A percentile compares a stretch with the other conserved stretches of the same genome.
These are phyloP conservation scores for Plantago rigida DNA, from an alignment of 305 asterid species.

Conservation along the genomic window DNA sequence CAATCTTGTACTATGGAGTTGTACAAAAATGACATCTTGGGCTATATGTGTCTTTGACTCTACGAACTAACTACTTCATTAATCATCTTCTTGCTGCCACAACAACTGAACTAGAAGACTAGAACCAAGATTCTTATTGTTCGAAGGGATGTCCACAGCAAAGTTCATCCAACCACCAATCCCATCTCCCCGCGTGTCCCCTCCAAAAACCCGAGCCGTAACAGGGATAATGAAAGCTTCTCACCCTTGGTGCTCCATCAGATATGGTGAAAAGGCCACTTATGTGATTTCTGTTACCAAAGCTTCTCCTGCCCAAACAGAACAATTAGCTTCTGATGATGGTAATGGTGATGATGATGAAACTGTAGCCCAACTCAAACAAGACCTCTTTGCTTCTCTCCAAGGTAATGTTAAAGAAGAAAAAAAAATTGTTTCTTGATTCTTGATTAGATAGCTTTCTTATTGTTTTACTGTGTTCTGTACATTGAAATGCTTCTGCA, in stretches of 20 bases:
- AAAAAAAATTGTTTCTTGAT: background rate
- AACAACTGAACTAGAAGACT: no score
- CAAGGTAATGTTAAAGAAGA: conserved; percentile 34
- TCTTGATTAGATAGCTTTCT: background rate
- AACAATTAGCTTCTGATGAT: conserved; percentile 25
- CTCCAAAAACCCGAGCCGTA: conserved; percentile 30
- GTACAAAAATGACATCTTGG: no score
- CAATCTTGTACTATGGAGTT: no score
- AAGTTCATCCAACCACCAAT: conserved; percentile 46
- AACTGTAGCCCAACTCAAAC: conserved; percentile 27
- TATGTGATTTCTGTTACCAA: conserved; percentile 24
- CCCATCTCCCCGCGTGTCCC: conserved; percentile 37
- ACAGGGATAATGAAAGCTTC: conserved; percentile 34
- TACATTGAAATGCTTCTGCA: conserved; percentile 18
- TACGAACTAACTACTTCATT: no score
- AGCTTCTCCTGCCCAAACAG: conserved; percentile 29
- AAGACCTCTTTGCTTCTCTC: conserved; percentile 37
- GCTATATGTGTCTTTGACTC: no score
- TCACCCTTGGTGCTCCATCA: conserved; percentile 20
- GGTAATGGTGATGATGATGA: background rate
- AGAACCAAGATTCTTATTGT: no score
- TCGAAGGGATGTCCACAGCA: conserved; percentile 32
- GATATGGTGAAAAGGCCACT: conserved; percentile 28
- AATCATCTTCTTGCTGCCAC: no score
- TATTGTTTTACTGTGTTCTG: background rate